phyloP scores from a whole-genome alignment of 306 rosid genomes.

The Castanea crenata region DNA sequence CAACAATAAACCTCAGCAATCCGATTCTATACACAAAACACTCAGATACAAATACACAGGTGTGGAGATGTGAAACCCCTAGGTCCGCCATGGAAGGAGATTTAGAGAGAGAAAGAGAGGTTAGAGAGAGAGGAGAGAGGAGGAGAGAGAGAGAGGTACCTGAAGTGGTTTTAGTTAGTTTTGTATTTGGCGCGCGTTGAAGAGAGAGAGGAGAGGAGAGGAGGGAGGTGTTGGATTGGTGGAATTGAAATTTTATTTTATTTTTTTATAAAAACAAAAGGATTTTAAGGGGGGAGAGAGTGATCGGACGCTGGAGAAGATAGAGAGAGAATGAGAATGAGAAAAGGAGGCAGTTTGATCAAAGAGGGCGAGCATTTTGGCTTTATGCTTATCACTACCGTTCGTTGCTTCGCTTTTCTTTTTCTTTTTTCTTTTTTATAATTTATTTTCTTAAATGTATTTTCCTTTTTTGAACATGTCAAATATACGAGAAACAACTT shows the following conservation, averaged over 20 bases:
- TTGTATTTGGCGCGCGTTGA: constrained; percentile 47
- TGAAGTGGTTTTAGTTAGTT: constrained; percentile 19
- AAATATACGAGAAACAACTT: too few relatives aligned
- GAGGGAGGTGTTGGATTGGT: constrained; percentile 13
- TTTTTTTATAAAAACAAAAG: too few relatives aligned
- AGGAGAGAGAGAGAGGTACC: not conserved
- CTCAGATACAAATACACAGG: not conserved
- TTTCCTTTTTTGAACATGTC: too few relatives aligned
- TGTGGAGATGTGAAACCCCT: constrained; percentile 24
- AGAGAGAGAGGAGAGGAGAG: constrained; percentile 2
- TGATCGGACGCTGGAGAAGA: constrained; percentile 53
- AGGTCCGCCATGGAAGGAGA: constrained; percentile 15
- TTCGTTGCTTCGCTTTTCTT: constrained; percentile 8
- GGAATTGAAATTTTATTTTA: not conserved
- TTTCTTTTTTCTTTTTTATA: not conserved
- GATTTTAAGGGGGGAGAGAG: not conserved
- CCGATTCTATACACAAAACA: not conserved
- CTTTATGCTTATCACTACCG: constrained; percentile 32
- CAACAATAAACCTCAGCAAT: not conserved
- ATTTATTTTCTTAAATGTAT: too few relatives aligned
- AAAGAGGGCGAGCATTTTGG: constrained; percentile 13
- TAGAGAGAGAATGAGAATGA: constrained; percentile 16
- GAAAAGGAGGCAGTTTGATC: not conserved
- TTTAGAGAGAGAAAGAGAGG: not conserved
- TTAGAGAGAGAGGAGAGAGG: not conserved